Evolutionary conservation across 1,284 basidiomycete genomes (phyloP).

Genomic region (Cystobasidium pallidum): DNA sequence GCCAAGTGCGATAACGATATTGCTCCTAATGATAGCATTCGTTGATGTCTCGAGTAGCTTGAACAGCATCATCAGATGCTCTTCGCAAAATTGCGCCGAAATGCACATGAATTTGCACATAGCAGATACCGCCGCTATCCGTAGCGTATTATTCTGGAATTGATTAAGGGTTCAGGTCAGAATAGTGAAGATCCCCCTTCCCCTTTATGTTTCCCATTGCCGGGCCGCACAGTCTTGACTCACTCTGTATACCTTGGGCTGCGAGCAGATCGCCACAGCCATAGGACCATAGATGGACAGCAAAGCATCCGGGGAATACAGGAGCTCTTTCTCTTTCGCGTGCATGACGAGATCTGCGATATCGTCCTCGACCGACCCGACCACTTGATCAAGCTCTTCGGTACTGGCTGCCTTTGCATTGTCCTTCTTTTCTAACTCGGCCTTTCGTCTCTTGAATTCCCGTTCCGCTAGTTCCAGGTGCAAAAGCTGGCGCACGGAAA

Average conservation of each 20-base stretch:
- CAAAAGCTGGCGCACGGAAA: conserved; percentile 96
- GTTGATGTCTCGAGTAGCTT: conserved; percentile 88
- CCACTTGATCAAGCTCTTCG: conserved; percentile 94
- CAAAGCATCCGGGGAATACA: conserved; percentile 82
- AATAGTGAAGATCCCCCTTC: background rate
- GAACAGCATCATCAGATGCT: conserved; percentile 84
- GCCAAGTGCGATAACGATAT: conserved; percentile 95
- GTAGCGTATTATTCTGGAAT: conserved; percentile 81
- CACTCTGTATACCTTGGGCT: conserved; percentile 82
- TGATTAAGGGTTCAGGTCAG: background rate
- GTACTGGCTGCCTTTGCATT: conserved; percentile 50
- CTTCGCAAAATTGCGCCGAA: conserved; percentile 89
- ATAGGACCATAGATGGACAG: conserved; percentile 85
- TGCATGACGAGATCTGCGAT: conserved; percentile 87
- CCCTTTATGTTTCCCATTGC: too few species aligned
- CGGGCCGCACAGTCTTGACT: conserved; percentile 40
- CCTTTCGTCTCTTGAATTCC: conserved; percentile 95
- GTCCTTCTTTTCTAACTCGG: conserved; percentile 68
- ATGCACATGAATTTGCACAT: conserved; percentile 98
- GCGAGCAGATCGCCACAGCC: conserved; percentile 82
- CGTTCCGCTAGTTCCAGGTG: conserved; percentile 96
- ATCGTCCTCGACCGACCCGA: conserved; percentile 96
- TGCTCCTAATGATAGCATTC: conserved; percentile 86
- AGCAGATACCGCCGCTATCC: conserved; percentile 82
- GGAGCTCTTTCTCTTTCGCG: conserved; percentile 82